Conservation (phyloP, 768 basidiomycete species). For the Podaxis rugospora region DNA sequence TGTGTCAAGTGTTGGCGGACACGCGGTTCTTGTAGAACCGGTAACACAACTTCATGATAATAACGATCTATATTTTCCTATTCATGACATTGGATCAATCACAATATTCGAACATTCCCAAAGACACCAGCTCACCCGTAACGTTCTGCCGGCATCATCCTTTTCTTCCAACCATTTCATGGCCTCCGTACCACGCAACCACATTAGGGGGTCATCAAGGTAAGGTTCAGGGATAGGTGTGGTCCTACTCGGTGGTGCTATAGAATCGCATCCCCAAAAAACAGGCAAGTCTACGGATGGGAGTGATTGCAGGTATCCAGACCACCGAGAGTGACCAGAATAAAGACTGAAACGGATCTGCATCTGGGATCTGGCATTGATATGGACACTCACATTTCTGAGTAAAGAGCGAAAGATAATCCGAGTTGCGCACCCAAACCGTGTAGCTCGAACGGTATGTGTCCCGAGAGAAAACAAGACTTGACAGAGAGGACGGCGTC, state of each 20-base stretch:
- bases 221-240: neutral
- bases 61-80: conserved; percentile 33
- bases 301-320: conserved; percentile 58
- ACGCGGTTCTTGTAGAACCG: conserved; percentile 22
- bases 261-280: conserved; percentile 42
- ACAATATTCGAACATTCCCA: neutral
- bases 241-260: conserved; percentile 13
- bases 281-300: conserved; percentile 59
- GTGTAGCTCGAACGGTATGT: conserved; percentile 41
- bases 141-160: conserved; percentile 25
- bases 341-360: conserved; percentile 35
- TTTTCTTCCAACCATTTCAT: conserved; percentile 34
- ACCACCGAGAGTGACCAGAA: conserved; percentile 18
- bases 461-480: conserved; percentile 43
- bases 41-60: conserved; percentile 30
- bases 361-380: conserved; percentile 1
- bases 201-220: neutral
- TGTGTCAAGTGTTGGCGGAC: conserved; percentile 8
- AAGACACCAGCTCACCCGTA: neutral
- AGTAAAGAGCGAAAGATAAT: conserved; percentile 59
- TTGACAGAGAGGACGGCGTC: conserved; percentile 55
- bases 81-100: conserved; percentile 1
- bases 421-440: conserved; percentile 58
- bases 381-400: conserved; percentile 46
- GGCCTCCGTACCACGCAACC: conserved; percentile 17